Evolutionary conservation across 768 basidiomycete genomes (phyloP).

Genomic region (Rhodocollybia butyracea): DNA sequence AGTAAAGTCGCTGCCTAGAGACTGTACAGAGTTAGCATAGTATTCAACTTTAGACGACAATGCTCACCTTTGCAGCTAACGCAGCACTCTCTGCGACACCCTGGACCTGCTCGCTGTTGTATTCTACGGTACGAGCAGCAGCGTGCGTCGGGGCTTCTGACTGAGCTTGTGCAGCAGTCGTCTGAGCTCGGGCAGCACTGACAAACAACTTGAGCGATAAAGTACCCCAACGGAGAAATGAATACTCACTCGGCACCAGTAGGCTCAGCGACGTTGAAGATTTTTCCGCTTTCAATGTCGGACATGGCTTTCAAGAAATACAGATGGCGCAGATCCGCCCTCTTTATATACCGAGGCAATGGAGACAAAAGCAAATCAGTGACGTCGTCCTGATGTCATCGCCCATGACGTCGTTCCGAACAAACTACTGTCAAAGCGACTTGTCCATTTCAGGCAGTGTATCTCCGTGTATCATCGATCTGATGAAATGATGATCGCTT

Average conservation of each 20-base stretch:
- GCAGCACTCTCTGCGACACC: slow-evolving; percentile 1
- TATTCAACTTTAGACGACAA: background rate
- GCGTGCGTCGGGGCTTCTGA: background rate
- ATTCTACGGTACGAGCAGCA: slow-evolving; percentile 1
- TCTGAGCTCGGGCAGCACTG: background rate
- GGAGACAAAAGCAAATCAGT: too few relatives aligned
- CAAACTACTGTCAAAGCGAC: too few relatives aligned
- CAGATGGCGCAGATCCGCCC: too few relatives aligned
- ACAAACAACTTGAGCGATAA: too few relatives aligned
- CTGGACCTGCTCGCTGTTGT: background rate
- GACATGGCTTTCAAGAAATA: too few relatives aligned
- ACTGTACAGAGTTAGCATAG: background rate
- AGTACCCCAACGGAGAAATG: background rate
- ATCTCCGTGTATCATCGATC: too few relatives aligned
- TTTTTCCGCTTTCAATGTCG: slow-evolving; percentile 2
- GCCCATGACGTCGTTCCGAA: too few relatives aligned
- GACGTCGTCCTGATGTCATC: too few relatives aligned
- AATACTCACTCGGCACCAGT: slow-evolving; percentile 1
- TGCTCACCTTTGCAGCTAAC: background rate
- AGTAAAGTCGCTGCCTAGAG: slow-evolving; percentile 21
- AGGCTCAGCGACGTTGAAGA: slow-evolving; percentile 7
- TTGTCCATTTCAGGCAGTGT: too few relatives aligned
- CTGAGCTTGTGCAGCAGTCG: slow-evolving; percentile 1
- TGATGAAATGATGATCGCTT: too few relatives aligned
- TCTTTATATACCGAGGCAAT: too few relatives aligned